Evolutionary conservation across 2,329 filamentous ascomycete genomes (phyloP), one percentile per base, ranked within the genome.

Genomic region (Epichloe uncinata): DNA sequence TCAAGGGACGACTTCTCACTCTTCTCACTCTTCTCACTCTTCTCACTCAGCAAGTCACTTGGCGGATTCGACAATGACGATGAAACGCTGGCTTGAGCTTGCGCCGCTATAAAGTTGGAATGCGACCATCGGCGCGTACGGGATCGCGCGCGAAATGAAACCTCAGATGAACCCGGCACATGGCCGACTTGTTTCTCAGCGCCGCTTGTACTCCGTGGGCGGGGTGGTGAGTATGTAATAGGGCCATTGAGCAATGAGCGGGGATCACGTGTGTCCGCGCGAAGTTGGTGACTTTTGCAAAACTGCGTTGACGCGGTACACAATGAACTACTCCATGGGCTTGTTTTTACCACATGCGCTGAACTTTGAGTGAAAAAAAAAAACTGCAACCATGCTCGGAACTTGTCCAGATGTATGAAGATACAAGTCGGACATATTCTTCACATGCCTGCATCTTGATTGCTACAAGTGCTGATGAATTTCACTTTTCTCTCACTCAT

Each of bases 221-320:
- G 8, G 8, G 26, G 26, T 26, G 26, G 26, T 8, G 26, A 26
- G 6, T 26, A 26, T 2, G 5, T 9, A 8, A 8, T 30, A n/a
- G 8, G 38, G 5, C 38, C 15, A 40, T 41, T 13, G 7, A 20
- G 34, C 18, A 15, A 30, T 12, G 9, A n/a, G 13, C 15, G 9
- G 11, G 4, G 5, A 9, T 52, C 50, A 52, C 50, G 50, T 52
- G 50, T 4, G 15, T 8, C 13, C 47, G 50, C 47, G 50, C 40
- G 12, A n/a, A 5, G 12, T 37, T 49, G 47, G 47, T 34, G 45
- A 22, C 8, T 22, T 15, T 12, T 5, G 12, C 33, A 13, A 13
- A 6, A 8, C 3, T 2, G 20, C 12, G 15, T 36, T 43, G 37
- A 50, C 43, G 42, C 48, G 42, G 9, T 34, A 18, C 3, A 6